Evolutionary conservation across 495 filamentous ascomycete species (phyloP), one percentile per base, ranked within the genome.

Genomic region (Penicillium canescens): DNA sequence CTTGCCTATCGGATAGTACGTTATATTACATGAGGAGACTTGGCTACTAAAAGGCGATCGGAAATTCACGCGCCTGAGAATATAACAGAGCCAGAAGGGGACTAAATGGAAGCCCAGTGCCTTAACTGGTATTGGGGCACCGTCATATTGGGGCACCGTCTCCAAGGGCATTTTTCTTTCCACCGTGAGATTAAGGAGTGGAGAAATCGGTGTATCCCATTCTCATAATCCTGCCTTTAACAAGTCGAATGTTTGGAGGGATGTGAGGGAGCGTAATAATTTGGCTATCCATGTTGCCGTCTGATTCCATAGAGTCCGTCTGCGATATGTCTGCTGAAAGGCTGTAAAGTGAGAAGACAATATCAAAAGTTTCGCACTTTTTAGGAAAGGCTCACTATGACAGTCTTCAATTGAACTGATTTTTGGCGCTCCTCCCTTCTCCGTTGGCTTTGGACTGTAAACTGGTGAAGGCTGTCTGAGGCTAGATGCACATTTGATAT

Each of bases 211-310:
- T 34, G 14, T 34, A 18, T 28, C 42, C 33, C 42, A 2, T 14
- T 45, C 42, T 8, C 31, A 45, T 45, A 45, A 45, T 45, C 6
- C 13, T 45, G 26, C 42, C 42, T 18, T 45, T 45, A 13, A 45
- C 8, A 45, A 45, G n/a, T 34, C 18, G 13, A 45, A 45, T 28
- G 12, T 28, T 23, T 43, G 41, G 41, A 26, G 41, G 41, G 20
- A 43, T 45, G 24, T 45, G 6, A 45, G 42, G 42, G 20, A 45
- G 42, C 26, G 18, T 4, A 45, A 45, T 45, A 8, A 9, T 45
- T 3, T 33, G 4, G 26, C 24, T 14, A 45, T 45, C 26, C 18
- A 13, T 45, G 26, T 28, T 20, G 42, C 18, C 42, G n/a, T 45
- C 42, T 33, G n/a, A 34, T 45, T 45, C 2, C 2, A 34, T 45